Evolutionary conservation across 208 protist genomes (phyloP).

Genomic region (Acanthamoeba sp.): DNA sequence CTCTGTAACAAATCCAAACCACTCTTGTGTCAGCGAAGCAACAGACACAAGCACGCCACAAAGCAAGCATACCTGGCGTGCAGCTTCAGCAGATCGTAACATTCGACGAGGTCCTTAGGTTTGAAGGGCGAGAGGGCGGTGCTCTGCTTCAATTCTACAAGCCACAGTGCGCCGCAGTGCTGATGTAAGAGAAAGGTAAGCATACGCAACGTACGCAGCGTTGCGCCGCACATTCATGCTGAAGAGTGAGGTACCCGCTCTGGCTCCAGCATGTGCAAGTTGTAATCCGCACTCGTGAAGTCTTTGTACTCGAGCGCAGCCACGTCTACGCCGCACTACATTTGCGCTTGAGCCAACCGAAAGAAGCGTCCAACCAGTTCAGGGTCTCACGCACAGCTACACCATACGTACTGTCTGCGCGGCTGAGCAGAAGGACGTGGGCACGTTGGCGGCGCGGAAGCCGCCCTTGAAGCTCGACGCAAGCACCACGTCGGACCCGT

Average conservation of each 20-base stretch:
- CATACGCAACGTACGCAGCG: not conserved
- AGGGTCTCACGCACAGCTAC: no score
- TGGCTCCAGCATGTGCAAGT: constrained; percentile 12
- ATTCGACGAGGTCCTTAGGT: constrained; percentile 20
- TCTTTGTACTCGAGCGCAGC: not conserved
- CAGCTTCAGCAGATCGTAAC: constrained; percentile 44
- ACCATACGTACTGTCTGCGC: not conserved
- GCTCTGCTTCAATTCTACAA: not conserved
- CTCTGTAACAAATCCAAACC: not conserved
- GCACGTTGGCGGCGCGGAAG: constrained; percentile 12
- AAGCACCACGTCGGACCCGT: not conserved
- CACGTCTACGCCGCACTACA: constrained; percentile 34
- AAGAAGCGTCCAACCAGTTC: no score
- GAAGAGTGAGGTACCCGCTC: not conserved
- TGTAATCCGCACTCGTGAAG: constrained; percentile 12
- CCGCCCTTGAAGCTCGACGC: constrained; percentile 37
- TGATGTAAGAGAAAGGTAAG: not conserved
- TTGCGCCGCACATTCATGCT: not conserved
- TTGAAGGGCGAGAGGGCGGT: not conserved
- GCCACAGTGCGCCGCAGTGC: constrained; percentile 29
- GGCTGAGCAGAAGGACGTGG: constrained; percentile 1
- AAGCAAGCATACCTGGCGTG: not conserved
- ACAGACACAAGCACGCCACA: not conserved
- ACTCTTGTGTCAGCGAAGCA: not conserved
- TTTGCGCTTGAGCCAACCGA: no score